Percentiles rank a stretch among this genome's conserved stretches.
phyloP scores from a whole-genome alignment of 768 basidiomycete species.

The Panellus pusillus region DNA sequence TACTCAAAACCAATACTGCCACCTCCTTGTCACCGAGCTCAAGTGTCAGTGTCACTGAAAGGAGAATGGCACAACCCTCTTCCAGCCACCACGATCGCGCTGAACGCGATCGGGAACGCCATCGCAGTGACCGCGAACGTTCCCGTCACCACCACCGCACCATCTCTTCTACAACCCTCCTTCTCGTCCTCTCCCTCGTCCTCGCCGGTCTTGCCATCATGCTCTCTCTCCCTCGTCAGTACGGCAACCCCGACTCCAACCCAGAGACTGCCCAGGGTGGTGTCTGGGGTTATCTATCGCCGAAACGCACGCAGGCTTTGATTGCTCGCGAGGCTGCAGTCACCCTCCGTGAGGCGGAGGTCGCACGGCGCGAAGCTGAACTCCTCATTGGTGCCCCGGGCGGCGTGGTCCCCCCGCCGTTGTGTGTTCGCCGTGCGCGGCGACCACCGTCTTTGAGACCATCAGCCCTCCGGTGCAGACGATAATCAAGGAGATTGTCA shows the following conservation, averaged over 20 bases:
- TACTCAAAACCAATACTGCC: constrained; percentile 54
- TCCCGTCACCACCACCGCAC: constrained; percentile 80
- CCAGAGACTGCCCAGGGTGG: constrained; percentile 45
- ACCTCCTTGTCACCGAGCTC: constrained; percentile 78
- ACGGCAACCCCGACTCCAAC: constrained; percentile 24
- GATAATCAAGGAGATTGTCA: constrained; percentile 85
- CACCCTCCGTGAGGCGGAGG: constrained; percentile 82
- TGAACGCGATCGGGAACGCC: constrained; percentile 43
- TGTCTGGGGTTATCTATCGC: constrained; percentile 73
- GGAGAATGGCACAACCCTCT: constrained; percentile 84
- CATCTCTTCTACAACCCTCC: constrained; percentile 85
- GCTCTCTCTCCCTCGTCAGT: constrained; percentile 75
- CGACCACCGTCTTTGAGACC: constrained; percentile 56
- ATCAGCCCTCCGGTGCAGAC: constrained; percentile 64
- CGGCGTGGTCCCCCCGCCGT: constrained; percentile 61
- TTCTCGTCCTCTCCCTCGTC: constrained; percentile 82
- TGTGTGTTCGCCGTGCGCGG: constrained; percentile 58
- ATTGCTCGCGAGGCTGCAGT: constrained; percentile 78
- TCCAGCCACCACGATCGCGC: constrained; percentile 74
- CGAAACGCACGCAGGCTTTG: constrained; percentile 79
- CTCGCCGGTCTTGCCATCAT: constrained; percentile 88
- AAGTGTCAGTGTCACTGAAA: constrained; percentile 45
- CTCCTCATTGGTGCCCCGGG: constrained; percentile 81
- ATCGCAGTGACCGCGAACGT: constrained; percentile 53
- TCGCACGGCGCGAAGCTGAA: constrained; percentile 87